Percentiles rank a stretch among this genome's conserved stretches.
Conservation (phyloP, 2,329 filamentous ascomycete species). For the Ophiostoma sp. region DNA sequence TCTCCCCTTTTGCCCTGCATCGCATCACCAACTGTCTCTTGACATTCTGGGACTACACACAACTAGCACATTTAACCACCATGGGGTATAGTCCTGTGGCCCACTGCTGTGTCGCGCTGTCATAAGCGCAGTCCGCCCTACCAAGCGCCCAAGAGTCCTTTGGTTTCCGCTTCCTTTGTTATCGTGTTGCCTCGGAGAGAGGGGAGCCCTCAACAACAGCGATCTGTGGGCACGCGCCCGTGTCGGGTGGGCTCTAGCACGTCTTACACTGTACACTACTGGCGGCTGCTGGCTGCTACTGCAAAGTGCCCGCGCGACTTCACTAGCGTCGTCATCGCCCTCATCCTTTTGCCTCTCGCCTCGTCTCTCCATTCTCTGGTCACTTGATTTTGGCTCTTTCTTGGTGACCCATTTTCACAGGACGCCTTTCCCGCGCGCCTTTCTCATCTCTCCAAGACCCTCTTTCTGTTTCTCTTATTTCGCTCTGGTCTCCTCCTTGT, state of each 20-base stretch:
- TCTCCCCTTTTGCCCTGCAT: not conserved
- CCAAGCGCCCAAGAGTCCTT: not conserved
- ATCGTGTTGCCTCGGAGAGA: not conserved
- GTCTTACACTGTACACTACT: not conserved
- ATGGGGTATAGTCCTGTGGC: not conserved
- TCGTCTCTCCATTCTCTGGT: slow-evolving; percentile 1
- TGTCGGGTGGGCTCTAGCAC: slow-evolving; percentile 14
- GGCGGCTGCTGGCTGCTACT: not conserved
- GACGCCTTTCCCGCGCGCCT: slow-evolving; percentile 3
- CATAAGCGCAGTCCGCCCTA: not conserved
- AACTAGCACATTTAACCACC: not conserved
- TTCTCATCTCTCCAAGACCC: not conserved
- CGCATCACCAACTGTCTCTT: slow-evolving; percentile 12
- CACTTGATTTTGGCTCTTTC: slow-evolving; percentile 10
- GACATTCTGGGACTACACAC: not conserved
- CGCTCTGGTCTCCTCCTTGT: not conserved
- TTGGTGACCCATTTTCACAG: slow-evolving; percentile 9
- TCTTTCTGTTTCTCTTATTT: not conserved
- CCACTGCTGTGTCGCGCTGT: not conserved
- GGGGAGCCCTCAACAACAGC: not conserved
- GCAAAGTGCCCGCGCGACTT: slow-evolving; percentile 11
- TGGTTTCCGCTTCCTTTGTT: slow-evolving; percentile 1
- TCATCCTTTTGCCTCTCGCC: slow-evolving; percentile 17
- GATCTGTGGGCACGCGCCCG: slow-evolving; percentile 11
- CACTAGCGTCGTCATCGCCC: slow-evolving; percentile 25